phyloP scores from a whole-genome alignment of 352 stramenopile genomes.

The Globisporangium mamillatum region DNA sequence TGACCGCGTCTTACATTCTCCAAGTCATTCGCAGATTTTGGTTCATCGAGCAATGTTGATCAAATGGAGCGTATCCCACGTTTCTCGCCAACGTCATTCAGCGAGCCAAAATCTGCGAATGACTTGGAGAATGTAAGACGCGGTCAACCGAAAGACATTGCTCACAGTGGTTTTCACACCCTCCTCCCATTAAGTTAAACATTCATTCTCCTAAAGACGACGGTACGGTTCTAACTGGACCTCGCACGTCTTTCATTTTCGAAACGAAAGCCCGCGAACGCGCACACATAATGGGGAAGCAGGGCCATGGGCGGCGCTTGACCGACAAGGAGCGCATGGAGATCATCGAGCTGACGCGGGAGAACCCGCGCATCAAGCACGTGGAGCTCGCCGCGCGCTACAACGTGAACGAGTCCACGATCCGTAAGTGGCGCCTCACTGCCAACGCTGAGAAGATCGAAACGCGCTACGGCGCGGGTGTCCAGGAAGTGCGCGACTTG shows the following conservation, averaged over 20 bases:
- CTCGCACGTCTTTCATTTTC: background rate
- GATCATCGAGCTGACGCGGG: conserved; percentile 51
- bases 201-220: background rate
- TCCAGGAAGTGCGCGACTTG: conserved; percentile 27
- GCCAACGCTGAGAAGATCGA: conserved; percentile 38
- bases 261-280: background rate
- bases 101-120: no score
- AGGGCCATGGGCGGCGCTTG: conserved; percentile 40
- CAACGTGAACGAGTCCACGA: conserved; percentile 56
- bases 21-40: background rate
- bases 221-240: background rate
- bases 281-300: conserved; percentile 27
- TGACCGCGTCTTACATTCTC: background rate
- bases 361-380: conserved; percentile 44
- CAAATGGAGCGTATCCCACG: background rate
- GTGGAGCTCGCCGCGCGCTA: conserved; percentile 47
- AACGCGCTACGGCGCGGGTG: conserved; percentile 34
- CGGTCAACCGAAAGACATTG: no score
- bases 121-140: no score
- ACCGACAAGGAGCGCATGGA: conserved; percentile 64
- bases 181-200: background rate
- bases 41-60: background rate
- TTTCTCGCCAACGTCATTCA: background rate
- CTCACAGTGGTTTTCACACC: no score
- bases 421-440: conserved; percentile 48